Evolutionary conservation across 164 flowering plant species (phyloP).

Genomic region (Tetracentron sinense): DNA sequence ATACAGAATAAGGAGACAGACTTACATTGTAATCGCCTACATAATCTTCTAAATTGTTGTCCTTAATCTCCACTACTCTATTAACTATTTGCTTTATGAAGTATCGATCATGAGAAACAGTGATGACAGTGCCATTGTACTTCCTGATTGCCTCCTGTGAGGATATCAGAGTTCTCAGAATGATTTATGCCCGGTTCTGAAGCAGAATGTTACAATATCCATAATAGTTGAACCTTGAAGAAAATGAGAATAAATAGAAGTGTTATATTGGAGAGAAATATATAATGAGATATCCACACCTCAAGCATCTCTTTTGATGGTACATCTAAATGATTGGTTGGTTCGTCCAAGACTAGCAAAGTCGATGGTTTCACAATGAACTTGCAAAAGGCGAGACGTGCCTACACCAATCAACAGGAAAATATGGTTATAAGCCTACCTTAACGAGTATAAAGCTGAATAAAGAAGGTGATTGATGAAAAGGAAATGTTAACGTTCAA

Average conservation of each 20-base stretch:
- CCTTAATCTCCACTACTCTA: constrained; percentile 89
- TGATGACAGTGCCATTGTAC: constrained; percentile 82
- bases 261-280: neutral
- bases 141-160: constrained; percentile 86
- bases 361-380: constrained; percentile 98
- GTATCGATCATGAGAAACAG: constrained; percentile 96
- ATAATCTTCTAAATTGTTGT: constrained; percentile 68
- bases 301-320: constrained; percentile 99
- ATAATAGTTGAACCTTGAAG: neutral
- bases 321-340: constrained; percentile 96
- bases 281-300: constrained; percentile 38
- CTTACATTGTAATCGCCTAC: constrained; percentile 95
- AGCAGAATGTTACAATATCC: neutral
- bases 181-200: neutral
- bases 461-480: neutral
- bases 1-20: constrained; percentile 1
- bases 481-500: neutral
- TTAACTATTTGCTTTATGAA: constrained; percentile 92
- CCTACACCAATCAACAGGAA: constrained; percentile 38
- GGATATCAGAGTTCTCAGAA: constrained; percentile 10
- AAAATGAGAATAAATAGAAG: neutral
- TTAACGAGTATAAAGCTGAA: neutral
- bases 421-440: too few species aligned
- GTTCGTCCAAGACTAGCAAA: constrained; percentile 90
- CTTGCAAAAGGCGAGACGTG: constrained; percentile 94